Evolutionary conservation across 2,329 filamentous ascomycete genomes (phyloP).

Genomic region (Lachnellula occidentalis): DNA sequence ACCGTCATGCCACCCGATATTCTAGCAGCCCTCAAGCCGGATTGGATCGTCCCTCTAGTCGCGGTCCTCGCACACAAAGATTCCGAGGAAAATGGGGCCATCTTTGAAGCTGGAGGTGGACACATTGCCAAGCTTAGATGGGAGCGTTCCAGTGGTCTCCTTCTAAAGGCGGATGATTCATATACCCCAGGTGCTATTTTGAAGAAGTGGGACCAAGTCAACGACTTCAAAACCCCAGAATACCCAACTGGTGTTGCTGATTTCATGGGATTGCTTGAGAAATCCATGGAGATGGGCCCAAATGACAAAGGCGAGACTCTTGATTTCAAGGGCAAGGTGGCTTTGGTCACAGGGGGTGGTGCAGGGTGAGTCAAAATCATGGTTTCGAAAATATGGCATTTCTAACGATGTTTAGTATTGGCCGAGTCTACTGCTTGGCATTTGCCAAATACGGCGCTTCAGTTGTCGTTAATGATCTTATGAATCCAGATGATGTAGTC

Average conservation of each 20-base stretch:
- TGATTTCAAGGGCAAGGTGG: conserved; percentile 80
- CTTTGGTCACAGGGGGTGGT: conserved; percentile 80
- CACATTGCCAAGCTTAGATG: conserved; percentile 90
- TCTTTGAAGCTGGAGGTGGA: conserved; percentile 91
- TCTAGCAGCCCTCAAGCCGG: conserved; percentile 69
- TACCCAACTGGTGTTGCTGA: conserved; percentile 82
- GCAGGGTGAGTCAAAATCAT: conserved; percentile 51
- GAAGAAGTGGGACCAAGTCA: conserved; percentile 82
- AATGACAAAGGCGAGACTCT: conserved; percentile 69
- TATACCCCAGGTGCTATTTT: conserved; percentile 85
- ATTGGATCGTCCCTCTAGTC: conserved; percentile 92
- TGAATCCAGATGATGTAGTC: conserved; percentile 84
- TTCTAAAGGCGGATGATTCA: conserved; percentile 81
- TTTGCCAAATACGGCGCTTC: conserved; percentile 80
- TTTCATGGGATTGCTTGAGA: conserved; percentile 79
- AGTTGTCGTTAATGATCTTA: conserved; percentile 93
- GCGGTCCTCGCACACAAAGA: conserved; percentile 84
- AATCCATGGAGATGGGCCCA: conserved; percentile 70
- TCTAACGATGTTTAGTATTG: conserved; percentile 54
- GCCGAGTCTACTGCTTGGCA: conserved; percentile 81
- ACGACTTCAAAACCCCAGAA: conserved; percentile 77
- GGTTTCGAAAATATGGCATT: conserved; percentile 7
- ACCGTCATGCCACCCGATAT: conserved; percentile 95
- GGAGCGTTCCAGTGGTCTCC: conserved; percentile 84
- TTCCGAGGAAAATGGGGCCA: conserved; percentile 74